Base-by-base conservation (phyloP, 352 stramenopile species). In the Peronosclerospora sorghi region DNA sequence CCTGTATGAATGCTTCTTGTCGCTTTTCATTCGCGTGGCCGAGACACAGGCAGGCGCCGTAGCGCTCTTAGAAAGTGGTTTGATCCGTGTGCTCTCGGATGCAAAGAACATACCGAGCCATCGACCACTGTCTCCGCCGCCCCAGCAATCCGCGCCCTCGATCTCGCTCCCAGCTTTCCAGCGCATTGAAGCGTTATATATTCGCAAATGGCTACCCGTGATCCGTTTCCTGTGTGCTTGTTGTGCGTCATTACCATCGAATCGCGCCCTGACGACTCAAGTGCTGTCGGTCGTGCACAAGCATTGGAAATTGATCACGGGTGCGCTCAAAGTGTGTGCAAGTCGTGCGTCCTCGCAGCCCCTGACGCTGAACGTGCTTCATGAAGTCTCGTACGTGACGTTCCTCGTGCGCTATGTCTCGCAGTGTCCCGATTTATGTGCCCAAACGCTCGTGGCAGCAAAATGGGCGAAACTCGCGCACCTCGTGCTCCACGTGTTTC, bases 401-500 rank as follows among this genome's bases (percentile, higher is more conserved):
- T 86, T 88, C 38, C 46, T 89, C 13, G 73, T 92, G 41, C 76
- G 76, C n/a, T 86, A 85, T 37, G 65, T 87, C 12, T 67, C 65
- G 6, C 76, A 85, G 48, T 88, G 87, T 32, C 48, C 69, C 21
- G 71, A 87, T 32, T 35, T 89, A 21, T 85, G 73, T 24, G 61
- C 83, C 17, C 57, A 79, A 60, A 64, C 68, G 28, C 45, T 91
- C 15, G 65, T 55, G 8, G 38, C 49, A 5, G 59, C 62, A 21
- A 89, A 89, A 45, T 87, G 75, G 72, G 73, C 75, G 35, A 89
- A 89, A 50, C 73, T 89, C 36, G 55, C 76, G 18, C 75, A 88
- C 30, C 46, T 68, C 8, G 56, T 88, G 41, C 53, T 91, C 8
- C 71, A 80, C 7, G 60, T 75, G 6, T 81, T 86, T 35, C 51